Percentiles rank a stretch among this genome's conserved stretches.
These are phyloP conservation scores for Penicillium sp. DNA, from an alignment of 2,329 filamentous ascomycete genomes.

Conservation along the genomic window DNA sequence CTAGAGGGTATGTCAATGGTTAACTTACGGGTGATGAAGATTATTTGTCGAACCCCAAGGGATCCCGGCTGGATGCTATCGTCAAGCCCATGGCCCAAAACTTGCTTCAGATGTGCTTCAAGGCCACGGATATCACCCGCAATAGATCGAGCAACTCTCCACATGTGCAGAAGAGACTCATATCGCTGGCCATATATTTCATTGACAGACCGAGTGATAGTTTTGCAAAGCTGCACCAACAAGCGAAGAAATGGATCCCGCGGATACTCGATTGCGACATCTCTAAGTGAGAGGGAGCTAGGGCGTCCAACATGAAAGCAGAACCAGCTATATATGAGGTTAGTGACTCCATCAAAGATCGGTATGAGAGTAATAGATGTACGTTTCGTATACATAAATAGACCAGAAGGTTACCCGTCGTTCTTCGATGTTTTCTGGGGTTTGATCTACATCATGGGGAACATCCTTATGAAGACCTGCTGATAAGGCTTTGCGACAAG, in stretches of 20 bases:
- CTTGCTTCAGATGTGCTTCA: slow-evolving; percentile 27
- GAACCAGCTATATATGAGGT: slow-evolving; percentile 37
- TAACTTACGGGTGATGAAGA: slow-evolving; percentile 41
- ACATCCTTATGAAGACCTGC: slow-evolving; percentile 47
- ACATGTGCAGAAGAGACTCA: slow-evolving; percentile 40
- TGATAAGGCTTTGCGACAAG: slow-evolving; percentile 44
- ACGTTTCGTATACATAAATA: slow-evolving; percentile 48
- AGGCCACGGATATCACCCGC: slow-evolving; percentile 30
- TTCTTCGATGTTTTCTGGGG: slow-evolving; percentile 36
- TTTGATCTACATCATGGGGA: slow-evolving; percentile 30
- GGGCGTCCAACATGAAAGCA: slow-evolving; percentile 47
- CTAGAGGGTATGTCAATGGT: background rate
- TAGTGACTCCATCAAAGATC: background rate
- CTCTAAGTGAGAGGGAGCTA: slow-evolving; percentile 39
- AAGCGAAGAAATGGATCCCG: slow-evolving; percentile 42
- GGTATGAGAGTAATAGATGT: slow-evolving; percentile 9
- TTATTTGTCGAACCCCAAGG: slow-evolving; percentile 42
- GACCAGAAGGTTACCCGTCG: slow-evolving; percentile 42
- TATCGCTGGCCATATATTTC: slow-evolving; percentile 45
- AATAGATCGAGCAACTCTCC: slow-evolving; percentile 36
- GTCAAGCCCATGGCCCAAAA: slow-evolving; percentile 37
- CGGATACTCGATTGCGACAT: slow-evolving; percentile 38
- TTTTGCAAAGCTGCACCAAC: slow-evolving; percentile 38
- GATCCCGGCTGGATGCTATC: slow-evolving; percentile 38
- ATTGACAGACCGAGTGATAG: slow-evolving; percentile 42